Conservation (phyloP, 73 alveolate species). For the Paramecium pentaurelia region DNA sequence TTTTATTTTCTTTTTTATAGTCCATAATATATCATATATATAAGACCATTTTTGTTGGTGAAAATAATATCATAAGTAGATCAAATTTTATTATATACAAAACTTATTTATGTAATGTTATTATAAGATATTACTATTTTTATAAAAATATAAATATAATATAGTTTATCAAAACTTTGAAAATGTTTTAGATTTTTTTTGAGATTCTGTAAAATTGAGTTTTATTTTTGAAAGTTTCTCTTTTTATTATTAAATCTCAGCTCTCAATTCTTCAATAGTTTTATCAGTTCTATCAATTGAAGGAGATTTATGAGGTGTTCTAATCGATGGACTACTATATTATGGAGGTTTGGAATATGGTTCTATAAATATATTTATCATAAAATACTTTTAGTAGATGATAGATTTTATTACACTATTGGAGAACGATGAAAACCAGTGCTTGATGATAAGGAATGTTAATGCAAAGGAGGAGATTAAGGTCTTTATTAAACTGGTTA, state of each 20-base stretch:
- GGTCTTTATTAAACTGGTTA: constrained; percentile 7
- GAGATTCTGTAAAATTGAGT: constrained; percentile 44
- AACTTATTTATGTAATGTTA: too few relatives aligned
- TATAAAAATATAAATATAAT: too few relatives aligned
- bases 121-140: not conserved
- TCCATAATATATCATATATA: not conserved
- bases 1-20: not conserved
- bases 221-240: constrained; percentile 22
- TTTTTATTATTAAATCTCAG: not conserved
- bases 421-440: not conserved
- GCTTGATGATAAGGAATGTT: not conserved
- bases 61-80: too few relatives aligned
- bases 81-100: too few relatives aligned
- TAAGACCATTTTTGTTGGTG: too few relatives aligned
- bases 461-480: not conserved
- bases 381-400: not conserved
- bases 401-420: not conserved
- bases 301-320: constrained; percentile 40
- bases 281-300: not conserved
- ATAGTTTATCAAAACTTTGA: not conserved
- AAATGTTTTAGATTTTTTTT: constrained; percentile 9
- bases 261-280: constrained; percentile 41
- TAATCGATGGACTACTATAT: not conserved
- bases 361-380: not conserved
- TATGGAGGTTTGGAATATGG: not conserved